A percentile compares a stretch with the other conserved stretches of the same genome.
Evolutionary conservation across 441 rosid species (phyloP).

Genomic region (Mallotus japonicus): DNA sequence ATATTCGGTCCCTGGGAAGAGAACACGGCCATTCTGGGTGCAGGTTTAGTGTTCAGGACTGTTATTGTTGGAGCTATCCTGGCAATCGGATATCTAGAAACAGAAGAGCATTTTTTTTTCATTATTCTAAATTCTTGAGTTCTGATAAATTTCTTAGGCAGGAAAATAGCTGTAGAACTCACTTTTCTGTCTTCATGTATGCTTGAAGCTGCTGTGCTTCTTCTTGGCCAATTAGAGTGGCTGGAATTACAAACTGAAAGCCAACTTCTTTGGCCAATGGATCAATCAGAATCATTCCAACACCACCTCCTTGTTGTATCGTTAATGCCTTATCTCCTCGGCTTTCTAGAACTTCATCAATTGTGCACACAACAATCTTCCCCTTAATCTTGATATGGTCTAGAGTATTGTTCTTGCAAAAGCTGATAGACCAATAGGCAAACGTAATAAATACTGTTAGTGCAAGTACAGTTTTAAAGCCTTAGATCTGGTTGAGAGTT

Average conservation of each 20-base stretch:
- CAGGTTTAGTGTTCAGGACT: slow-evolving; percentile 35
- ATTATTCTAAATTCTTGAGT: not conserved
- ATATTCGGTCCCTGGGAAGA: slow-evolving; percentile 50
- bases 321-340: slow-evolving; percentile 29
- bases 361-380: slow-evolving; percentile 44
- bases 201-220: slow-evolving; percentile 42
- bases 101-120: not conserved
- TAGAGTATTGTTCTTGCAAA: slow-evolving; percentile 46
- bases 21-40: slow-evolving; percentile 44
- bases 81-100: slow-evolving; percentile 37
- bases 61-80: slow-evolving; percentile 39
- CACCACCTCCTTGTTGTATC: slow-evolving; percentile 43
- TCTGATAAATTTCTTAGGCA: not conserved
- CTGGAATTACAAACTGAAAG: slow-evolving; percentile 41
- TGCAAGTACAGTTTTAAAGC: not conserved
- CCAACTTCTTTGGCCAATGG: slow-evolving; percentile 34
- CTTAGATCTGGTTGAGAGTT: too few species aligned
- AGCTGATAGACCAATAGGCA: slow-evolving; percentile 31
- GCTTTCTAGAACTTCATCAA: slow-evolving; percentile 29
- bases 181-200: slow-evolving; percentile 39
- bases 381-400: slow-evolving; percentile 41
- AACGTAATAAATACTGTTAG: not conserved
- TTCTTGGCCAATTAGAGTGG: slow-evolving; percentile 35
- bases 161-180: slow-evolving; percentile 3
- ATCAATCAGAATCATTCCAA: slow-evolving; percentile 46